A percentile compares a stretch with the other conserved stretches of the same genome.
These are phyloP conservation scores for Phialophora chinensis DNA, from an alignment of 2,329 filamentous ascomycete species.

Conservation along the genomic window DNA sequence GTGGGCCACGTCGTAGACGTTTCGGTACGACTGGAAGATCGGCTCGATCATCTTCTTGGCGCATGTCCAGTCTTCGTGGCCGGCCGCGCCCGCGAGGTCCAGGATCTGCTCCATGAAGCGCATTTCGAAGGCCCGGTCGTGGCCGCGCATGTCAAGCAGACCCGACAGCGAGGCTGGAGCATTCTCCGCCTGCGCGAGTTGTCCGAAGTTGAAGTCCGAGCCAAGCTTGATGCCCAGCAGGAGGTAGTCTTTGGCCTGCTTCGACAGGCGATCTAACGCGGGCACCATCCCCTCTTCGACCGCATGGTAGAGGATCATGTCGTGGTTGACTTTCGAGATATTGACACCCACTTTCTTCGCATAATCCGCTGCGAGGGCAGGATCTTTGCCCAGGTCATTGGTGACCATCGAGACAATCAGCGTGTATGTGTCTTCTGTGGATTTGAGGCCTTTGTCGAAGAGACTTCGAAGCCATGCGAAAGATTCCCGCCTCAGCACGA, in stretches of 20 bases:
- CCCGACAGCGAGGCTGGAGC: slow-evolving; percentile 42
- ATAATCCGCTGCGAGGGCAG: slow-evolving; percentile 41
- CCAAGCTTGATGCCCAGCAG: slow-evolving; percentile 46
- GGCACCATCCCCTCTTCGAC: slow-evolving; percentile 40
- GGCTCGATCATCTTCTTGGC: slow-evolving; percentile 44
- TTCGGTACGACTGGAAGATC: slow-evolving; percentile 42
- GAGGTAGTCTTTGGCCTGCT: slow-evolving; percentile 37
- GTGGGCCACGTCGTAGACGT: slow-evolving; percentile 41
- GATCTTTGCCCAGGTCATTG: slow-evolving; percentile 49
- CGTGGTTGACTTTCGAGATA: slow-evolving; percentile 42
- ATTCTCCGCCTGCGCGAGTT: slow-evolving; percentile 49
- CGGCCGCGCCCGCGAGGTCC: slow-evolving; percentile 48
- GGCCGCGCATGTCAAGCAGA: slow-evolving; percentile 39
- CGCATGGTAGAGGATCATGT: slow-evolving; percentile 44
- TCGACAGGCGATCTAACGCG: slow-evolving; percentile 40
- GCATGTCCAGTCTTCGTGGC: slow-evolving; percentile 37
- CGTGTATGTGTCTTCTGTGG: slow-evolving; percentile 39
- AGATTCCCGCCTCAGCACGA: slow-evolving; percentile 40
- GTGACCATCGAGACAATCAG: slow-evolving; percentile 46
- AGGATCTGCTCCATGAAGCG: slow-evolving; percentile 48
- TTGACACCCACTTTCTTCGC: slow-evolving; percentile 10
- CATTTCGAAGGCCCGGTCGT: slow-evolving; percentile 43
- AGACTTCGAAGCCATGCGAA: slow-evolving; percentile 42
- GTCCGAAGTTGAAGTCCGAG: slow-evolving; percentile 47
- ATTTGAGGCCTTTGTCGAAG: slow-evolving; percentile 33